Base-by-base conservation (phyloP, 306 rosid genomes). In the Sesbania bispinosa region DNA sequence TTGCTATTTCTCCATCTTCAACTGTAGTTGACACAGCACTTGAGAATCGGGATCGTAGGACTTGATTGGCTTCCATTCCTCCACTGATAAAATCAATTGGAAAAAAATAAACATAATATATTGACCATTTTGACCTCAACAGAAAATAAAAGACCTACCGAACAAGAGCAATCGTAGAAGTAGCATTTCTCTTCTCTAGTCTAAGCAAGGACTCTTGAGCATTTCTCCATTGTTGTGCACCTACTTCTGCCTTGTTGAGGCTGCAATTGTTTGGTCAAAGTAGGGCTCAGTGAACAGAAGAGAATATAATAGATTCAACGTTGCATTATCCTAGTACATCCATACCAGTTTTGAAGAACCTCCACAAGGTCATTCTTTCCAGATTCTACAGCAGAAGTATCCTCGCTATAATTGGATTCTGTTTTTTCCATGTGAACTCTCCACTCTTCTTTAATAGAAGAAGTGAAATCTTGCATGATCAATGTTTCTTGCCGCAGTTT, bases 171-270 rank as follows among this genome's bases (percentile, higher is more conserved):
- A 89, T 86, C 83, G 92, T 92, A 50, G 99, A 88, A 71, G 87
- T 82, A 38, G 85, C 96, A 75, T 89, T 91, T 57, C 69, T 85
- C 82, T 82, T 88, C 83, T 92, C 96, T 53, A 89, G 74, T 72
- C 84, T 64, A 19, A 92, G 84, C 87, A 95, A 86, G 73, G 97
- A 95, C 53, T 88, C 99, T 55, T 95, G 92, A 79, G 99, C 99
- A 42, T 80, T 88, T 73, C 72, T 88, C 99, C 99, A 95, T 82
- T 95, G 99, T 77, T 88, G 90, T 42, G 91, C 82, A 67, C 99
- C 99, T 70, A 84, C 85, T 33, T 88, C 73, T 46, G 97, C 92
- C 86, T 95, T 89, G 71, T 81, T 84, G 81, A 95, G 80, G 77
- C 99, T 95, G 89, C 86, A n/a, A 78, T 67, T 36, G 61, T 57